Evolutionary conservation across 306 rosid genomes (phyloP).

Genomic region (Sechiopsis laciniata): DNA sequence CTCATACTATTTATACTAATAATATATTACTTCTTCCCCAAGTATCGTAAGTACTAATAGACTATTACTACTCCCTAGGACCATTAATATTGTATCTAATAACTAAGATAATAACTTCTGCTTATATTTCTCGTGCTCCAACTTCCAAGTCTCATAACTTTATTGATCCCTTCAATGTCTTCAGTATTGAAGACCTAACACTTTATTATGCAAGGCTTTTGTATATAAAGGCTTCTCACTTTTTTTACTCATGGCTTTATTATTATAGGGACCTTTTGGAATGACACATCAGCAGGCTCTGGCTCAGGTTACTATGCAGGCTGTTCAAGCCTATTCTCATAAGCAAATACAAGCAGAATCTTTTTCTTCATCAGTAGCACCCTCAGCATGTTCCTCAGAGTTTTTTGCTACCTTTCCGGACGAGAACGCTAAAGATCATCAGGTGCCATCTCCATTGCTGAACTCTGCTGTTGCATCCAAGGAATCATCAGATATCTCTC

Average conservation of each 20-base stretch:
- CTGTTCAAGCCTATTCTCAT: conserved; percentile 35
- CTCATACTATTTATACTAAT: too few species aligned
- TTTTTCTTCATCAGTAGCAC: not conserved
- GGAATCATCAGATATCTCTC: conserved; percentile 40
- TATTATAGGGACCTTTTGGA: conserved; percentile 51
- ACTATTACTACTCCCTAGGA: too few species aligned
- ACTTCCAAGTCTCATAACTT: too few species aligned
- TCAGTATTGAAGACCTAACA: too few species aligned
- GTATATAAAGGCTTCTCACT: not conserved
- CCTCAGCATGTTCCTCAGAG: too few species aligned
- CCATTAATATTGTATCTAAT: too few species aligned
- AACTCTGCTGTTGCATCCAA: conserved; percentile 17
- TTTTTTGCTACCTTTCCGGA: conserved; percentile 16
- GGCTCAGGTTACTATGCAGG: conserved; percentile 61
- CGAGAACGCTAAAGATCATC: conserved; percentile 27
- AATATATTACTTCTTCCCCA: too few species aligned
- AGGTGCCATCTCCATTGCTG: conserved; percentile 24
- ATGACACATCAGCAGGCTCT: conserved; percentile 64
- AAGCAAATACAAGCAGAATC: conserved; percentile 37
- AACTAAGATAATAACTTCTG: too few species aligned
- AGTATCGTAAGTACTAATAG: too few species aligned
- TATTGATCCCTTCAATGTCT: too few species aligned
- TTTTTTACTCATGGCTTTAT: not conserved
- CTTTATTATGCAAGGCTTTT: not conserved
- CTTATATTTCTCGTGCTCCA: too few species aligned